Evolutionary conservation across 345 rosid genomes (phyloP).

Genomic region (Citrus hindsii): DNA sequence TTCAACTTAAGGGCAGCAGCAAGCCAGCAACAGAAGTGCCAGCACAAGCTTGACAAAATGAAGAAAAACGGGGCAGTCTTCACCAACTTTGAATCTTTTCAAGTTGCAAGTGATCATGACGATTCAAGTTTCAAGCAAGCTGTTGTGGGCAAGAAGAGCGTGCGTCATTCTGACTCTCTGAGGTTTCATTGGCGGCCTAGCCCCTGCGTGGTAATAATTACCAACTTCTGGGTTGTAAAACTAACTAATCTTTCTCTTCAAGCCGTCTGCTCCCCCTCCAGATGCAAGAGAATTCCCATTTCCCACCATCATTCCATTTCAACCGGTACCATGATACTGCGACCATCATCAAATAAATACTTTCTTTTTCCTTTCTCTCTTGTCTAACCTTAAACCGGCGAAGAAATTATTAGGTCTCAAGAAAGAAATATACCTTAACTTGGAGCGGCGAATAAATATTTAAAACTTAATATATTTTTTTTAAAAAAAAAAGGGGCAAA

Average conservation of each 20-base stretch:
- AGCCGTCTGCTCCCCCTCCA: constrained; percentile 46
- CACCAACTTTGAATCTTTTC: constrained; percentile 39
- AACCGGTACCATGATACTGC: too few relatives aligned
- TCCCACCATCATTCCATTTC: constrained; percentile 20
- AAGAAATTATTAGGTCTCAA: too few relatives aligned
- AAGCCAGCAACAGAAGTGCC: constrained; percentile 49
- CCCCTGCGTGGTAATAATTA: constrained; percentile 52
- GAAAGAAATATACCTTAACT: too few relatives aligned
- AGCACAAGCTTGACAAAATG: constrained; percentile 74
- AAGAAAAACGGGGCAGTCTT: constrained; percentile 72
- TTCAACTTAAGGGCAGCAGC: constrained; percentile 69
- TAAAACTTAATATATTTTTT: too few relatives aligned
- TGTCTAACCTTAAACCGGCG: too few relatives aligned
- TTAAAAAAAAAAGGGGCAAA: too few relatives aligned
- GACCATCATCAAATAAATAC: too few relatives aligned
- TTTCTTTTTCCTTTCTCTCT: too few relatives aligned
- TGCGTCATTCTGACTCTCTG: constrained; percentile 65
- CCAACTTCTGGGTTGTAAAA: constrained; percentile 75
- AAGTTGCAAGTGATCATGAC: not conserved
- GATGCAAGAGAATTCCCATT: constrained; percentile 49
- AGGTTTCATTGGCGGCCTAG: constrained; percentile 68
- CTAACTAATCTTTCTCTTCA: constrained; percentile 63
- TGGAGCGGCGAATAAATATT: too few relatives aligned
- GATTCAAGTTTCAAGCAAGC: constrained; percentile 43
- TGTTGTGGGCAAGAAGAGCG: constrained; percentile 51